Base-by-base conservation (phyloP, 2,329 filamentous ascomycete species). In the Fusarium haematococcum region DNA sequence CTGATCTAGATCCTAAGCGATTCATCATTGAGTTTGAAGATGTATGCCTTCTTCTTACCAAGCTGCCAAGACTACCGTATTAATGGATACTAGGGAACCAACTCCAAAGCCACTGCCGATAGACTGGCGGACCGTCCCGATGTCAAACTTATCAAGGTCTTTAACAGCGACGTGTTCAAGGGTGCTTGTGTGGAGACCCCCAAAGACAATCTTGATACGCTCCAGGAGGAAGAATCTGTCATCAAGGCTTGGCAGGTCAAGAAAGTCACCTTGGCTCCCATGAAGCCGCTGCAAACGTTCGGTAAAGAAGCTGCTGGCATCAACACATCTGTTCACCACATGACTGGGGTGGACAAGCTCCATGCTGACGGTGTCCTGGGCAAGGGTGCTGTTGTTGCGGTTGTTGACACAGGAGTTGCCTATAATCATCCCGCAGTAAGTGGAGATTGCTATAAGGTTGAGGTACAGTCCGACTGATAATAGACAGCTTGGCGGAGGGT, bases 401-500 rank as follows among this genome's bases (percentile, higher is more conserved):
- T 58, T 13, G 56, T 58, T 18, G 56, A 58, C 1, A 58, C 56
- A 3, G 56, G 56, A 41, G 56, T 20, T 58, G 35, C 25, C 25
- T 58, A 58, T 20, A n/a, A 5, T 25, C 56, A 58, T 20, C 35
- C 56, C 7, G 56, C 56, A 14, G 56, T 58, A n/a, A 20, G 56
- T 30, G 10, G 6, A 23, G 4, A 5, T 33, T 14, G 11, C 0
- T 14, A 23, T 20, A 6, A 25, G 6, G n/a, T 14, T 7, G n/a
- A 23, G 3, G 8, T 35, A 20, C 18, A 14, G 13, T 14, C 8
- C 6, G 6, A 39, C 25, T 58, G 11, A 58, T 35, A 7, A 10
- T 9, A n/a, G 10, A 41, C 35, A 77, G 73, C 71, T 79, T 23
- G 78, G 78, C 4, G 77, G 78, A 6, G 74, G 78, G 32, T 75